These are phyloP conservation scores for Candida golubevii DNA, from an alignment of 805 yeast species.

Conservation along the genomic window DNA sequence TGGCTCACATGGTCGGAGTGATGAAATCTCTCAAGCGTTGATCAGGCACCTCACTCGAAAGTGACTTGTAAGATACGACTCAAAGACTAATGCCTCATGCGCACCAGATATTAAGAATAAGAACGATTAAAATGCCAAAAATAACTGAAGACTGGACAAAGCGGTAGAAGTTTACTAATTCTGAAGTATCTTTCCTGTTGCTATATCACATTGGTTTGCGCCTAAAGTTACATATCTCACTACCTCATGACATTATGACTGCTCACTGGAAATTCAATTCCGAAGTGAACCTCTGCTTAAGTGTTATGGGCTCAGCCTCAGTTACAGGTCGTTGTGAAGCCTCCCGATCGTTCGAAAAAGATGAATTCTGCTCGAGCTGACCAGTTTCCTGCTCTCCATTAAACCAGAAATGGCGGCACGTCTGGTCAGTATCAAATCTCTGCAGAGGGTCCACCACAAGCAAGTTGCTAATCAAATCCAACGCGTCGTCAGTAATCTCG, in stretches of 20 bases:
- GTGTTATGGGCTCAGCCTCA: constrained; percentile 13
- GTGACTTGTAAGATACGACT: too few species aligned
- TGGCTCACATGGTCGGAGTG: too few species aligned
- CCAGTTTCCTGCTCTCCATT: neutral
- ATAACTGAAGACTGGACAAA: too few species aligned
- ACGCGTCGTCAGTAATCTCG: constrained; percentile 55
- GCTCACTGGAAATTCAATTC: constrained; percentile 10
- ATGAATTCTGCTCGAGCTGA: neutral
- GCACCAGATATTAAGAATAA: too few species aligned
- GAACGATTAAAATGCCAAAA: too few species aligned
- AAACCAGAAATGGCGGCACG: constrained; percentile 46
- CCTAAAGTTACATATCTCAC: too few species aligned
- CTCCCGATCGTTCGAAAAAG: neutral
- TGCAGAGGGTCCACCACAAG: constrained; percentile 50
- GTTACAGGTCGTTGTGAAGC: constrained; percentile 3
- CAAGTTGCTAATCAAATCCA: constrained; percentile 62
- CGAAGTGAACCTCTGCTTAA: constrained; percentile 15
- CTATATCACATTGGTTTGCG: too few species aligned
- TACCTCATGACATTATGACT: neutral
- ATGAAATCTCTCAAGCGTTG: too few species aligned
- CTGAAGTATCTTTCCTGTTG: too few species aligned
- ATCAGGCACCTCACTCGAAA: too few species aligned
- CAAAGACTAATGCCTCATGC: too few species aligned
- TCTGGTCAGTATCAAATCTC: constrained; percentile 38
- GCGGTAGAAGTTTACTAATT: too few species aligned